phyloP scores from a whole-genome alignment of 2,329 filamentous ascomycete genomes.

The Fusarium luffae region DNA sequence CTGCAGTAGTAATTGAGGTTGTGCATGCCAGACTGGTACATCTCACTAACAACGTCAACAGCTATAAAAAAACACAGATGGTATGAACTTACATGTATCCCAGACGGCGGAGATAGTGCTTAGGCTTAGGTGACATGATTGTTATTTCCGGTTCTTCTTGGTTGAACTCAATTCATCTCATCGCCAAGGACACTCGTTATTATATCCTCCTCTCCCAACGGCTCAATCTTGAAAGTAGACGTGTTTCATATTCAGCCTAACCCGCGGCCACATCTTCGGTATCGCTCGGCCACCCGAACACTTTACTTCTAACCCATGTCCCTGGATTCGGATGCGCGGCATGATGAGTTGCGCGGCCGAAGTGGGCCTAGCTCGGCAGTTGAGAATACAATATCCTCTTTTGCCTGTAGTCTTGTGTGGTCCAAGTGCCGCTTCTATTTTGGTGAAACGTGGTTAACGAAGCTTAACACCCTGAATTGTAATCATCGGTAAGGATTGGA shows the following conservation, averaged over 20 bases:
- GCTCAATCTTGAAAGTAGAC: not conserved
- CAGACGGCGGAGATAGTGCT: constrained; percentile 3
- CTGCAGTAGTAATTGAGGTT: not conserved
- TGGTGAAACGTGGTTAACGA: constrained; percentile 6
- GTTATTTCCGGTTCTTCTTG: not conserved
- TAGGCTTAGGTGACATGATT: constrained; percentile 3
- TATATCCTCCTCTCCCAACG: not conserved
- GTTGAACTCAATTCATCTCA: not conserved
- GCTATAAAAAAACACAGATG: not conserved
- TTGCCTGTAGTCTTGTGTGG: not conserved
- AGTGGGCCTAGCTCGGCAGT: constrained; percentile 17
- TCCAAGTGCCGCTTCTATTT: not conserved
- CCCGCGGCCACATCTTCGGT: not conserved
- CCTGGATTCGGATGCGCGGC: not conserved
- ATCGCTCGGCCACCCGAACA: not conserved
- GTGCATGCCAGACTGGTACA: constrained; percentile 13
- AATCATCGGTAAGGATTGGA: not conserved
- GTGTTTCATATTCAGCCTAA: not conserved
- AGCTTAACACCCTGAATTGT: not conserved
- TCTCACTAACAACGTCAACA: not conserved
- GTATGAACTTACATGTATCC: constrained; percentile 3
- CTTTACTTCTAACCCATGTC: not conserved
- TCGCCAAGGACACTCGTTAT: not conserved
- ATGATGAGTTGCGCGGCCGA: not conserved
- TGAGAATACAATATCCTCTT: not conserved